Evolutionary conservation across 2,329 filamentous ascomycete genomes (phyloP).

Genomic region (Fusarium devonianum): DNA sequence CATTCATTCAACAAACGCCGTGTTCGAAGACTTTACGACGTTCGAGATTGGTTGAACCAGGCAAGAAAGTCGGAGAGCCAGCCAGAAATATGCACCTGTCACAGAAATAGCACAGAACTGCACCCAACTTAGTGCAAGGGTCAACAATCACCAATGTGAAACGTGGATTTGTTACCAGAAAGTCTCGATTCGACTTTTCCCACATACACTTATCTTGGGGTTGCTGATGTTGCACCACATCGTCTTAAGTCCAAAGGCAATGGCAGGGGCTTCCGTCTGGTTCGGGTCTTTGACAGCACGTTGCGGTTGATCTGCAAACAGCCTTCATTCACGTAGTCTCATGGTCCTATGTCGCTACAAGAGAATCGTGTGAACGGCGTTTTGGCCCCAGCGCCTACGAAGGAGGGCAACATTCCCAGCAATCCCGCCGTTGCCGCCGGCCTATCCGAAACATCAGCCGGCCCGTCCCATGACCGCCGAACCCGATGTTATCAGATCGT

Average conservation of each 20-base stretch:
- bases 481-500: too few relatives aligned
- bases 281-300: conserved; percentile 2
- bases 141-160: background rate
- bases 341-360: conserved; percentile 12
- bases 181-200: conserved; percentile 1
- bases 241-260: too few relatives aligned
- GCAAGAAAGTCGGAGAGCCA: too few relatives aligned
- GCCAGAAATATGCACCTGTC: conserved; percentile 4
- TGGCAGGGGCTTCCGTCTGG: too few relatives aligned
- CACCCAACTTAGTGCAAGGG: too few relatives aligned
- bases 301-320: conserved; percentile 20
- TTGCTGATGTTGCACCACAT: conserved; percentile 15
- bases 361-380: conserved; percentile 9
- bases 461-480: too few relatives aligned
- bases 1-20: conserved; percentile 14
- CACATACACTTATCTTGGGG: background rate
- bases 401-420: conserved; percentile 5
- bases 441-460: background rate
- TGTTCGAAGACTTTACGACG: too few relatives aligned
- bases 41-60: too few relatives aligned
- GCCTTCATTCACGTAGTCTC: conserved; percentile 8
- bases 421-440: conserved; percentile 5
- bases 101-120: too few relatives aligned
- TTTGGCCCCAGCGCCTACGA: conserved; percentile 25
- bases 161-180: background rate